Base-by-base conservation (phyloP, 441 rosid genomes). In the Capsella rubella region DNA sequence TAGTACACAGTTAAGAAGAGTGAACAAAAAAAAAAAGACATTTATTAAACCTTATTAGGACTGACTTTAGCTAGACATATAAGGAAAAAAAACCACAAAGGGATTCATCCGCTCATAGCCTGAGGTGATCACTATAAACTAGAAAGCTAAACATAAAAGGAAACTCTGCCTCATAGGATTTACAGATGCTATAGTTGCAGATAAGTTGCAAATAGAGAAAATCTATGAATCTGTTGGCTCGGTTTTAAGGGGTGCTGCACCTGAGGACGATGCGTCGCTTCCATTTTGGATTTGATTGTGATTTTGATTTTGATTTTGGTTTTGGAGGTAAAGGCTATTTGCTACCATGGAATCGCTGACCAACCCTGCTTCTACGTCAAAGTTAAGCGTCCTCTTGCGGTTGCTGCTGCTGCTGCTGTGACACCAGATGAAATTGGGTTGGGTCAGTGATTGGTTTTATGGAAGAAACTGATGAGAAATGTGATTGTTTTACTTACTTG, bases 271-370 rank as follows among this genome's bases (percentile, higher is more conserved):
- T 39, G 83, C 84, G 55, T 75, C 77, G 43, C 75, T 83, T 69
- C 97, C 97, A 34, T 86, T 90, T 61, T 46, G 77, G 37, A 58
- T 77, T 73, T 86, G 93, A 31, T 84, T 88, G 18, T 47, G 71
- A 68, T 66, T 77, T 74, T 86, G 94, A 21, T 64, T 77, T 73
- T 86, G 93, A 31, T 84, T 88, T 32, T 47, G 71, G 72, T 66
- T 77, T 74, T 86, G 94, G 67, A 86, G 82, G 85, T 79, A 67
- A 35, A 93, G 91, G 85, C 91, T 91, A 74, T 87, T 91, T 54
- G 93, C 95, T 79, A 94, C 99, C 91, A 87, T 81, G 4, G 97
- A 87, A 80, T 94, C 99, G 47, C 97, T 92, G 4, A 94, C 97
- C 77, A 92, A 72, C 45, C 99, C 99, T 52, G 85, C 90, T 69